Evolutionary conservation across 2,329 filamentous ascomycete genomes (phyloP), one percentile per base, ranked within the genome.

Genomic region (Ophiocordyceps camponoti-floridani): DNA sequence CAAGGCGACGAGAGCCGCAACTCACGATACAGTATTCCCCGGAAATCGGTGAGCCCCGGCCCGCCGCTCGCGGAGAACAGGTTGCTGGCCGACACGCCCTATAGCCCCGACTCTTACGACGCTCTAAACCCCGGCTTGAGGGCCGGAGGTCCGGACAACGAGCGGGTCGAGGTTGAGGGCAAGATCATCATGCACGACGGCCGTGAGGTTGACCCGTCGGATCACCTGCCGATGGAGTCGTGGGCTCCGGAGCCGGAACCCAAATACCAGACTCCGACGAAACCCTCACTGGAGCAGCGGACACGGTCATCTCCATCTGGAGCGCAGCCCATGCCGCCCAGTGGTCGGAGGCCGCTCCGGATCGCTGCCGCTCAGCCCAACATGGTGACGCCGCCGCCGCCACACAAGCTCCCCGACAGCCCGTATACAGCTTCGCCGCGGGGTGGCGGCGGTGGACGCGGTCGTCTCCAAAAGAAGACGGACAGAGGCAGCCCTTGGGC

Each of bases 131-230:
- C 82, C 1, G 61, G n/a, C 58, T 57, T 23, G 60, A 56, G 1
- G 64, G 50, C n/a, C 43, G 41, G 51, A 23, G 23, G 23, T 10
- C 49, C 52, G 18, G 53, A 52, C 1, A 45, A 45, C 33, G 54
- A 69, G 42, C 67, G 65, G 43, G 64, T 69, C 50, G 74, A 77
- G 44, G 62, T 68, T 1, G 70, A 73, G 44, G 79, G 75, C 9
- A 84, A 84, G 54, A 85, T 88, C 48, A 77, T 87, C 44, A 82
- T 77, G 1, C 72, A 82, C 49, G 82, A 86, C 55, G 84, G 84
- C 7, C 72, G 80, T 45, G 80, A 86, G 53, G 73, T 89, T 45
- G 84, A 89, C 54, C 84, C 84, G 1, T 85, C 82, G 0, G 84
- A 89, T 58, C 83, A 88, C 55, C 67, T 88, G 13, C 84, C 84